Conservation (phyloP, 2,329 filamentous ascomycete genomes). For the Monilinia laxa region DNA sequence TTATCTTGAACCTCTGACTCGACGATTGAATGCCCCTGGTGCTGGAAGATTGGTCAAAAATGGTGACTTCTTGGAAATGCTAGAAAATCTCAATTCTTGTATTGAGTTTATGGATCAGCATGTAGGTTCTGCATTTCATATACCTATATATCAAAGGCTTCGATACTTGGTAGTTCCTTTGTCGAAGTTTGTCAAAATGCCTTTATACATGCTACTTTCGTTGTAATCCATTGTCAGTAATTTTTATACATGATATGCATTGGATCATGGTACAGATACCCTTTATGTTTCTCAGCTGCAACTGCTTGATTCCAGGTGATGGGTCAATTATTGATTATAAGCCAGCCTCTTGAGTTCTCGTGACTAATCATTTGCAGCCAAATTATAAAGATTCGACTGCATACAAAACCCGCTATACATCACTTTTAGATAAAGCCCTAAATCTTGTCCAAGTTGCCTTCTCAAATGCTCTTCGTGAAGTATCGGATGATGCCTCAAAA, state of each 20-base stretch:
- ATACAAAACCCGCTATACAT: constrained; percentile 83
- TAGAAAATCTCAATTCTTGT: constrained; percentile 84
- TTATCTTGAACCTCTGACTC: constrained; percentile 87
- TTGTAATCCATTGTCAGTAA: not conserved
- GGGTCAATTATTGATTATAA: not conserved
- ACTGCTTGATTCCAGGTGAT: not conserved
- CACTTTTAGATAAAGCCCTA: constrained; percentile 69
- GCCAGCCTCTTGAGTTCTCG: constrained; percentile 27
- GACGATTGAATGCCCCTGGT: constrained; percentile 86
- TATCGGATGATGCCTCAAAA: constrained; percentile 61
- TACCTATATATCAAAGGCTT: not conserved
- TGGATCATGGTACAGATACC: not conserved
- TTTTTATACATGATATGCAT: not conserved
- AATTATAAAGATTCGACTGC: constrained; percentile 83
- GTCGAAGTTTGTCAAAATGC: not conserved
- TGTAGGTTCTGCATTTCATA: constrained; percentile 49
- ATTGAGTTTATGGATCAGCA: constrained; percentile 89
- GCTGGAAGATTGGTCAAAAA: constrained; percentile 82
- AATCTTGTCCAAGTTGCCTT: constrained; percentile 51
- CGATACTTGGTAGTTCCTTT: not conserved
- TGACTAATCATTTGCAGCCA: constrained; percentile 50
- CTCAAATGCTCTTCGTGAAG: constrained; percentile 45
- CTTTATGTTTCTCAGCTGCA: not conserved
- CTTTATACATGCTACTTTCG: not conserved
- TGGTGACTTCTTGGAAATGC: constrained; percentile 82